Base-by-base conservation (phyloP, 164 flowering plant genomes). In the Liriodendron chinense region DNA sequence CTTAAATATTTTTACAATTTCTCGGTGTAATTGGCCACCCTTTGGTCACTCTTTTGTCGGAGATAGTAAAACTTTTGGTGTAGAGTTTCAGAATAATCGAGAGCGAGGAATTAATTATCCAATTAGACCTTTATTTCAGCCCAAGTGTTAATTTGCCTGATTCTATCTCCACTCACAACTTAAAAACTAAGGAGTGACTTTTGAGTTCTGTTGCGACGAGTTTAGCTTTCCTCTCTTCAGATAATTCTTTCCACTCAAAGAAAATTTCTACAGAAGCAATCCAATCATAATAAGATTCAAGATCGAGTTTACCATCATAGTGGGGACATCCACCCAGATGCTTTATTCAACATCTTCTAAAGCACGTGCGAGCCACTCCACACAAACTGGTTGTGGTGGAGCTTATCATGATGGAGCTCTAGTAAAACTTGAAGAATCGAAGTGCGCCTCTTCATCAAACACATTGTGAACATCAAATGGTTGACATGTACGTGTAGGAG, bases 1-100 rank as follows among this genome's bases (percentile, higher is more conserved):
- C 71, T 74, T 18, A 68, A 74, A 9, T 24, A 68, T 47, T 56
- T 50, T 18, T 56, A 56, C 53, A 68, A 68, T 68, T 68, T 13
- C 47, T 68, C 3, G 3, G 70, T 34, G n/a, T 68, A 68, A 16
- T 28, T 14, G 14, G 47, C 48, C 47, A 68, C 49, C 26, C 47
- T 24, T 68, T 68, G 70, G n/a, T 68, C 14, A 14, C 2, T 14
- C 47, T 28, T 10, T 28, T 68, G 43, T 10, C 10, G 8, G 8
- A 68, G 70, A 24, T 68, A 48, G n/a, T 68, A 48, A 28, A 68
- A 68, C 22, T 26, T 68, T 12, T 28, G 47, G 24, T 68, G 6
- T 43, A 68, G n/a, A 10, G 47, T 26, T 28, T 34, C 14, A 68
- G n/a, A 26, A 43, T 68, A 68, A 68, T 68, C 50, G 12, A 43